phyloP scores from a whole-genome alignment of 768 basidiomycete species.

The Lanmaoa rubissima region DNA sequence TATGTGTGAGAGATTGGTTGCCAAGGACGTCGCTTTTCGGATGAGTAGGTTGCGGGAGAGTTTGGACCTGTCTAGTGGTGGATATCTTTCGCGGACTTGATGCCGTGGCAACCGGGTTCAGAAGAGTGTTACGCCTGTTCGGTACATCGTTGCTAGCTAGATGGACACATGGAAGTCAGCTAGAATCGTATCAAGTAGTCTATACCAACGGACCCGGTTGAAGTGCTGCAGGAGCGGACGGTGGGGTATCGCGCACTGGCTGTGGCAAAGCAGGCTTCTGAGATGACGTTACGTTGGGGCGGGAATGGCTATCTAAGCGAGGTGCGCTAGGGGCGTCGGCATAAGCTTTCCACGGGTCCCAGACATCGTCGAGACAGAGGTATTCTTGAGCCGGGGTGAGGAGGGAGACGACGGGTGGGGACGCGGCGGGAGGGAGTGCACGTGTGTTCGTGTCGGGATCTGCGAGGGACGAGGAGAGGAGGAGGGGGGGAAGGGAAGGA shows the following conservation, averaged over 20 bases:
- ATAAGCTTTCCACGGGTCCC: constrained; percentile 27
- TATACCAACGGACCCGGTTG: constrained; percentile 17
- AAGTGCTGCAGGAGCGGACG: neutral
- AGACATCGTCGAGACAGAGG: constrained; percentile 5
- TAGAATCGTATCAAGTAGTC: neutral
- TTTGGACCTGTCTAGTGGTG: constrained; percentile 1
- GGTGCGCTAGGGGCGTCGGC: neutral
- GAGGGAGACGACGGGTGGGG: constrained; percentile 10
- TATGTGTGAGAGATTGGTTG: constrained; percentile 12
- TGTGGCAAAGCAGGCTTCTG: neutral
- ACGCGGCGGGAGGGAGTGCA: constrained; percentile 7
- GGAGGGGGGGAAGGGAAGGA: constrained; percentile 40
- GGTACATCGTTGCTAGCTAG: constrained; percentile 8
- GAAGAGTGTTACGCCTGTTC: neutral
- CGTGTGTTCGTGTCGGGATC: constrained; percentile 21
- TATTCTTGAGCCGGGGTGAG: neutral
- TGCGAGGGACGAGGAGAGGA: constrained; percentile 37
- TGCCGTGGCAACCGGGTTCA: constrained; percentile 22
- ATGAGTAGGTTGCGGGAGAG: neutral
- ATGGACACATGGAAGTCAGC: constrained; percentile 2
- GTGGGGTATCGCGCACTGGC: neutral
- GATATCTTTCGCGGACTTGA: constrained; percentile 5
- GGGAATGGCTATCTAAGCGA: constrained; percentile 1
- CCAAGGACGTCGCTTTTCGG: constrained; percentile 15
- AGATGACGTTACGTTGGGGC: neutral